These are phyloP conservation scores for Mycena haematopus DNA, from an alignment of 768 basidiomycete genomes.

Conservation along the genomic window DNA sequence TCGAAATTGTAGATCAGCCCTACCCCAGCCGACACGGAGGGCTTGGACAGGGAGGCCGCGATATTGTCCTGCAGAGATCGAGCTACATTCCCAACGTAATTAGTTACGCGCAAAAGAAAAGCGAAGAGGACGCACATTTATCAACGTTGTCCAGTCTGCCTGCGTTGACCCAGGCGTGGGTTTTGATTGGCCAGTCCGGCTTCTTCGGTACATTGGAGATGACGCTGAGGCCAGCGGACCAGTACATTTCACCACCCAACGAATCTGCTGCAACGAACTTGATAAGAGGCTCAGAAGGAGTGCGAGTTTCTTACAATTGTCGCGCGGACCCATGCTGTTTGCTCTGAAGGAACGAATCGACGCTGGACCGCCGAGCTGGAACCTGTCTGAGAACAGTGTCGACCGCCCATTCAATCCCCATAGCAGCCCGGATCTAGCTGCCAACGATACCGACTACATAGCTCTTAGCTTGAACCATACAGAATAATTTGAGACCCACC, in stretches of 20 bases:
- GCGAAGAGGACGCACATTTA: constrained; percentile 49
- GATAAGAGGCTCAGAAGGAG: not conserved
- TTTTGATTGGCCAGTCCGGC: constrained; percentile 85
- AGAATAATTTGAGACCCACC: constrained; percentile 46
- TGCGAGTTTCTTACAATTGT: constrained; percentile 55
- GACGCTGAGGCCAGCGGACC: constrained; percentile 77
- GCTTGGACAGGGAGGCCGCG: constrained; percentile 48
- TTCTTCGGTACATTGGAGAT: constrained; percentile 76
- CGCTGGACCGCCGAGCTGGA: constrained; percentile 92
- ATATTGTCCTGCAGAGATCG: constrained; percentile 48
- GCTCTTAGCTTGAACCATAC: constrained; percentile 5
- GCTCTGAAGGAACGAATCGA: constrained; percentile 79
- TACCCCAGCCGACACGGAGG: constrained; percentile 81
- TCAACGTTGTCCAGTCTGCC: constrained; percentile 73
- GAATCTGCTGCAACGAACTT: constrained; percentile 68
- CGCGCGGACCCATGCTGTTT: constrained; percentile 80
- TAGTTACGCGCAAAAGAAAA: not conserved
- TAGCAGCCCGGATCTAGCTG: constrained; percentile 74
- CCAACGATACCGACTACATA: constrained; percentile 68
- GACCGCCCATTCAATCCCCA: constrained; percentile 59
- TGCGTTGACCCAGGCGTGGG: constrained; percentile 82
- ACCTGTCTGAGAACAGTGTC: constrained; percentile 80
- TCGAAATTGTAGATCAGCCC: constrained; percentile 87
- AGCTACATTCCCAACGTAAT: constrained; percentile 33
- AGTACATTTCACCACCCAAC: constrained; percentile 82